phyloP scores from a whole-genome alignment of 495 filamentous ascomycete species.

The Hypoxylon trugodes region DNA sequence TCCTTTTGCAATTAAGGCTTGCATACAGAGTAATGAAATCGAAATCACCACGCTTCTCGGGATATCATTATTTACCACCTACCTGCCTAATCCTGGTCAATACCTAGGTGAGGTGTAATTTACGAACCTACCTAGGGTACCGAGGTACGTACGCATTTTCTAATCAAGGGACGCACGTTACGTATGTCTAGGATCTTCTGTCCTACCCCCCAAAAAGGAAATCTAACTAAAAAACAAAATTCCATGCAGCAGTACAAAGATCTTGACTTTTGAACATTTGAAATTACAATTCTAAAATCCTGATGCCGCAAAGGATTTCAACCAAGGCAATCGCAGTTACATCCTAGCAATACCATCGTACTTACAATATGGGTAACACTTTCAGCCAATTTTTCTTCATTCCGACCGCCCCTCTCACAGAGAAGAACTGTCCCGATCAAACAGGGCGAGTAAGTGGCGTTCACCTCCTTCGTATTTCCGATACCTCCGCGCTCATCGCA shows the following conservation, averaged over 20 bases:
- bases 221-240: not conserved
- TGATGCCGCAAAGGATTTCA: no score
- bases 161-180: no score
- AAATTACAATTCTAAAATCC: not conserved
- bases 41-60: no score
- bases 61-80: no score
- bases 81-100: no score
- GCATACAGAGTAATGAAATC: no score
- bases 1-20: no score
- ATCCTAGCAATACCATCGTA: not conserved
- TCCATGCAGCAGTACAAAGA: not conserved
- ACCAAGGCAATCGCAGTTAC: not conserved
- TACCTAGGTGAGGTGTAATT: no score
- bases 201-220: no score
- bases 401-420: constrained; percentile 23
- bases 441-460: constrained; percentile 18
- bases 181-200: no score
- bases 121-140: no score
- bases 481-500: not conserved
- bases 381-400: constrained; percentile 23
- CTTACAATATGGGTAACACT: constrained; percentile 23
- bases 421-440: constrained; percentile 33
- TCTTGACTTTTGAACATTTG: not conserved
- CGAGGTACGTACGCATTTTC: no score
- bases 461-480: not conserved